A percentile compares a stretch with the other conserved stretches of the same genome.
Conservation (phyloP, 306 rosid genomes). For the Corylus americana region DNA sequence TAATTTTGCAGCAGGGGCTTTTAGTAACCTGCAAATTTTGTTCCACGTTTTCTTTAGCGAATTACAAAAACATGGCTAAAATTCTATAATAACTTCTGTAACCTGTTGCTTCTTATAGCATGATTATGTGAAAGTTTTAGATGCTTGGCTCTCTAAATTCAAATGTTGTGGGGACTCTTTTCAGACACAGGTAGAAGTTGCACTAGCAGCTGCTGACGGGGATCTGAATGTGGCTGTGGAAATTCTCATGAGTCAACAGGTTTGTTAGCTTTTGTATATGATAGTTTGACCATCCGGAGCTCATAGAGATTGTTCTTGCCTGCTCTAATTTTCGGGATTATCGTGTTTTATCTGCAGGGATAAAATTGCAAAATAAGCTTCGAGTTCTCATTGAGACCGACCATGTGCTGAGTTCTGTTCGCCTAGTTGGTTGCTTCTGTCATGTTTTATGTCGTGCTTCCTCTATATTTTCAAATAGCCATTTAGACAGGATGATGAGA, state of each 20-base stretch:
- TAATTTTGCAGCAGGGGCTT: not conserved
- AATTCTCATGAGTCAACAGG: conserved; percentile 98
- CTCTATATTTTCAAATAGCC: not conserved
- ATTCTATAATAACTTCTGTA: not conserved
- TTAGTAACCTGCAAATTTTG: not conserved
- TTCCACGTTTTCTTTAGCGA: not conserved
- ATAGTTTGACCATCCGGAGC: not conserved
- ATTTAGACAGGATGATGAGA: not conserved
- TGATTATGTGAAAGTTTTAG: conserved; percentile 20
- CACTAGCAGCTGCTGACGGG: conserved; percentile 96
- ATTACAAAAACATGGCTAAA: not conserved
- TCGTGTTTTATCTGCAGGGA: conserved; percentile 46
- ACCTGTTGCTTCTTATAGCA: not conserved
- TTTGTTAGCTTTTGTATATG: conserved; percentile 29
- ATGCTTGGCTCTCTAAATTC: conserved; percentile 15
- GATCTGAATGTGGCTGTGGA: conserved; percentile 88
- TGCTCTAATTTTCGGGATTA: conserved; percentile 7
- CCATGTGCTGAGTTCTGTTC: conserved; percentile 4
- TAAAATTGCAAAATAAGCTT: conserved; percentile 19
- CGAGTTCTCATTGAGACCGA: not conserved
- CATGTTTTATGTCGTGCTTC: not conserved
- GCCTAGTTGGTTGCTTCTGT: not conserved
- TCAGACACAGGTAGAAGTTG: conserved; percentile 99
- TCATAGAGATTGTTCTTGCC: not conserved
- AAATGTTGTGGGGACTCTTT: conserved; percentile 31